phyloP scores from a whole-genome alignment of 2,329 filamentous ascomycete genomes.

The Coniochaeta prunicola region DNA sequence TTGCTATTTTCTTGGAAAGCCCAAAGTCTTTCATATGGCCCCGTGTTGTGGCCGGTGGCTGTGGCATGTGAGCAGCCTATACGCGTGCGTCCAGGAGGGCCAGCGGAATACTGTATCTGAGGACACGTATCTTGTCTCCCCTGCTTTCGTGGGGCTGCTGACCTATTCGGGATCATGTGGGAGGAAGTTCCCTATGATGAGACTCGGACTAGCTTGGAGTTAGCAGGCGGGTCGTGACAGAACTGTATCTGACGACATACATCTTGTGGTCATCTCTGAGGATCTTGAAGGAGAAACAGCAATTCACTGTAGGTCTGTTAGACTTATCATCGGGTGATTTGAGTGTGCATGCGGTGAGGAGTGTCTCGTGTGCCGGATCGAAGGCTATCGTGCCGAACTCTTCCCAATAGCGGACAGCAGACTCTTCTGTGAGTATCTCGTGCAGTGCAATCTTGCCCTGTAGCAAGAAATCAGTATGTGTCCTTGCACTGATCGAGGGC shows the following conservation, averaged over 20 bases:
- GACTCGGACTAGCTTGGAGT: constrained; percentile 59
- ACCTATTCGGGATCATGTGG: constrained; percentile 57
- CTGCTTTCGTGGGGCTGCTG: neutral
- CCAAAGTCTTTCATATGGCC: neutral
- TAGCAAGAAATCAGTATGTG: constrained; percentile 4
- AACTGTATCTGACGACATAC: constrained; percentile 46
- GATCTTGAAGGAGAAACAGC: constrained; percentile 97
- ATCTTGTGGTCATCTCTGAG: constrained; percentile 92
- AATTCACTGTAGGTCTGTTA: constrained; percentile 70
- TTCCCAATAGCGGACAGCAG: constrained; percentile 95
- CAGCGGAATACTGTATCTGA: neutral
- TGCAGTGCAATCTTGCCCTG: constrained; percentile 92
- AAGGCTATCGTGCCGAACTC: constrained; percentile 98
- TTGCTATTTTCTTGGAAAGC: neutral
- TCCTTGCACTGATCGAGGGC: neutral
- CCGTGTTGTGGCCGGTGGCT: neutral
- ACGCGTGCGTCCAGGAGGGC: neutral
- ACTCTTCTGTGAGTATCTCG: constrained; percentile 92
- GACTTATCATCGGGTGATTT: constrained; percentile 71
- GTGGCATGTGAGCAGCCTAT: neutral
- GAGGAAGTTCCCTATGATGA: constrained; percentile 96
- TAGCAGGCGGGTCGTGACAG: constrained; percentile 10
- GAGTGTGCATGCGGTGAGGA: constrained; percentile 85
- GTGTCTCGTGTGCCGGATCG: constrained; percentile 86
- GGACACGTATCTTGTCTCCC: neutral